These are phyloP conservation scores for Rhinocladiella mackenziei DNA, from an alignment of 2,329 filamentous ascomycete species.

Conservation along the genomic window DNA sequence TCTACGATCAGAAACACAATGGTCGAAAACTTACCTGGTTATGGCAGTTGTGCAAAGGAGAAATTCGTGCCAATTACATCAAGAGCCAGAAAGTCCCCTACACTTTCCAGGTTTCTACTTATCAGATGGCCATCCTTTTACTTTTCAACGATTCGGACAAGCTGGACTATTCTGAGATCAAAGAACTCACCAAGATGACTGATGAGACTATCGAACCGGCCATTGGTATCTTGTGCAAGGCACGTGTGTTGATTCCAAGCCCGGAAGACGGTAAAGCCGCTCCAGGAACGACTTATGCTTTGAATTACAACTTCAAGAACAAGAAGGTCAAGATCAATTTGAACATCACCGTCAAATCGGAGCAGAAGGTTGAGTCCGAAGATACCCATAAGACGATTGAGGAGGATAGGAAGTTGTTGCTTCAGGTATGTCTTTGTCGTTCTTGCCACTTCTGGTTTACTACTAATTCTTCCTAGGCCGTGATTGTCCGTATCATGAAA, in stretches of 20 bases:
- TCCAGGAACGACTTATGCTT: slow-evolving; percentile 70
- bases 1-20: slow-evolving; percentile 95
- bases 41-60: slow-evolving; percentile 97
- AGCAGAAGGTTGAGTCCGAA: slow-evolving; percentile 91
- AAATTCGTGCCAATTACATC: slow-evolving; percentile 90
- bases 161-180: slow-evolving; percentile 82
- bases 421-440: slow-evolving; percentile 67
- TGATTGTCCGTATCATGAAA: slow-evolving; percentile 99
- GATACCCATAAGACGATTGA: slow-evolving; percentile 99
- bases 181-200: slow-evolving; percentile 72
- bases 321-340: slow-evolving; percentile 98
- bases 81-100: slow-evolving; percentile 85
- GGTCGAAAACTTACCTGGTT: slow-evolving; percentile 96
- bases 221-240: slow-evolving; percentile 81
- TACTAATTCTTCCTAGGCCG: slow-evolving; percentile 62
- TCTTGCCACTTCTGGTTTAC: slow-evolving; percentile 29
- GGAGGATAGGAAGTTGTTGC: slow-evolving; percentile 91
- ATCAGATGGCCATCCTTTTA: slow-evolving; percentile 93
- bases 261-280: slow-evolving; percentile 72
- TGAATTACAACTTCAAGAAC: slow-evolving; percentile 95
- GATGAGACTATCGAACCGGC: slow-evolving; percentile 82
- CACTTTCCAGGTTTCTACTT: slow-evolving; percentile 95
- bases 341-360: slow-evolving; percentile 89
- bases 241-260: slow-evolving; percentile 74
- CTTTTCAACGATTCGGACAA: slow-evolving; percentile 90